These are phyloP conservation scores for Apophysomyces trapeziformis DNA, from an alignment of 371 early-diverging fungal species.

Conservation along the genomic window DNA sequence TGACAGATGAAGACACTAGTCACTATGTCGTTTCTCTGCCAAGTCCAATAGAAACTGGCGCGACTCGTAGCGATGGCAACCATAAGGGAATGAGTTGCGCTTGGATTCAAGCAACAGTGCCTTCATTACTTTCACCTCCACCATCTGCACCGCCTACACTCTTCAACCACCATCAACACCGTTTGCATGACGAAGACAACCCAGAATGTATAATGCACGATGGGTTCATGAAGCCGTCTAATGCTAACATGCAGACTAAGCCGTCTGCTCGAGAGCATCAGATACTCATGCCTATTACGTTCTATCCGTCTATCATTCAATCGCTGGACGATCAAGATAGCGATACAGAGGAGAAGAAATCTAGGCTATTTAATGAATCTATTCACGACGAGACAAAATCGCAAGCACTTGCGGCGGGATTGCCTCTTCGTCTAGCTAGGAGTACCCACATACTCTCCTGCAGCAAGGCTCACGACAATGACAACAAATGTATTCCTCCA, in stretches of 20 bases:
- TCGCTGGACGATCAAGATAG: slow-evolving; percentile 8
- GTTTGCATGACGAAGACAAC: not conserved
- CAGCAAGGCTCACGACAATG: slow-evolving; percentile 13
- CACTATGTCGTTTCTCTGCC: slow-evolving; percentile 7
- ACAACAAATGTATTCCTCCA: slow-evolving; percentile 2
- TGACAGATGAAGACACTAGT: slow-evolving; percentile 15
- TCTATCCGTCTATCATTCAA: slow-evolving; percentile 14
- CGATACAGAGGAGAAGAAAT: not conserved
- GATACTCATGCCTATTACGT: slow-evolving; percentile 4
- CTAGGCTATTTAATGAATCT: not conserved
- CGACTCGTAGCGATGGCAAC: not conserved
- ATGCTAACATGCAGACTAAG: not conserved
- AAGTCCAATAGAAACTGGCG: slow-evolving; percentile 2
- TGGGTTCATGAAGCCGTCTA: not conserved
- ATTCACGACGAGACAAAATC: not conserved
- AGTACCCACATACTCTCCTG: slow-evolving; percentile 14
- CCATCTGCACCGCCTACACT: slow-evolving; percentile 16
- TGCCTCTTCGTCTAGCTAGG: slow-evolving; percentile 9
- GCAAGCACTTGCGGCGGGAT: not conserved
- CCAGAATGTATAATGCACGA: not conserved
- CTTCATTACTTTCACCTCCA: slow-evolving; percentile 16
- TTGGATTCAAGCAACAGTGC: not conserved
- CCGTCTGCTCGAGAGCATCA: not conserved
- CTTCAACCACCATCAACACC: not conserved
- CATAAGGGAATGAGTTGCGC: slow-evolving; percentile 1